Percentiles rank a stretch among this genome's conserved stretches.
phyloP scores from a whole-genome alignment of 2,329 filamentous ascomycete genomes.

The Alternaria brassicicola region DNA sequence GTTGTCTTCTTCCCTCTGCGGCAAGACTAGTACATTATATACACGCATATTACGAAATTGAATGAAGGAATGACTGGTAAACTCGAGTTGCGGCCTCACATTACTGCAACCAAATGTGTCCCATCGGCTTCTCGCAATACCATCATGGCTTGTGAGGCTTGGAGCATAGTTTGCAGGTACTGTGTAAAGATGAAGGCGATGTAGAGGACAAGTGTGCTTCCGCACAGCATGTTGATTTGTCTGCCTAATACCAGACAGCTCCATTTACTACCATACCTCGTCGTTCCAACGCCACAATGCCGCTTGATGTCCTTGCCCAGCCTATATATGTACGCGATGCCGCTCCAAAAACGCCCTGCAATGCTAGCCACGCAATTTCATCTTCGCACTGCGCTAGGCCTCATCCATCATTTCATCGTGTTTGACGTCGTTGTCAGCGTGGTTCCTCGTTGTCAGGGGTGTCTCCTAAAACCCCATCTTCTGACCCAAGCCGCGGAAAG shows the following conservation, averaged over 20 bases:
- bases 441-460: background rate
- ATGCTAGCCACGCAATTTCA: conserved; percentile 9
- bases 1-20: background rate
- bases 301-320: conserved; percentile 1
- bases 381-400: background rate
- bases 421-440: background rate
- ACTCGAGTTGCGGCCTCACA: background rate
- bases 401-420: background rate
- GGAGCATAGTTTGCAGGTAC: background rate
- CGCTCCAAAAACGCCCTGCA: conserved; percentile 16
- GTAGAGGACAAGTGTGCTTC: background rate
- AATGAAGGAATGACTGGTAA: background rate
- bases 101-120: background rate
- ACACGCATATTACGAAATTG: background rate
- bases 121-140: no score
- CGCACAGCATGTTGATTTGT: background rate
- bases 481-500: conserved; percentile 36
- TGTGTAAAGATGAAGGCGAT: background rate
- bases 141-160: no score
- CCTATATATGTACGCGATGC: conserved; percentile 3
- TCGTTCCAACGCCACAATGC: conserved; percentile 10
- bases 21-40: background rate
- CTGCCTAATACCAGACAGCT: background rate
- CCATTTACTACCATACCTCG: background rate
- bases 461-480: conserved; percentile 39